A percentile compares a stretch with the other conserved stretches of the same genome.
These are phyloP conservation scores for Aspergillus nanangensis DNA, from an alignment of 495 filamentous ascomycete species.

Conservation along the genomic window DNA sequence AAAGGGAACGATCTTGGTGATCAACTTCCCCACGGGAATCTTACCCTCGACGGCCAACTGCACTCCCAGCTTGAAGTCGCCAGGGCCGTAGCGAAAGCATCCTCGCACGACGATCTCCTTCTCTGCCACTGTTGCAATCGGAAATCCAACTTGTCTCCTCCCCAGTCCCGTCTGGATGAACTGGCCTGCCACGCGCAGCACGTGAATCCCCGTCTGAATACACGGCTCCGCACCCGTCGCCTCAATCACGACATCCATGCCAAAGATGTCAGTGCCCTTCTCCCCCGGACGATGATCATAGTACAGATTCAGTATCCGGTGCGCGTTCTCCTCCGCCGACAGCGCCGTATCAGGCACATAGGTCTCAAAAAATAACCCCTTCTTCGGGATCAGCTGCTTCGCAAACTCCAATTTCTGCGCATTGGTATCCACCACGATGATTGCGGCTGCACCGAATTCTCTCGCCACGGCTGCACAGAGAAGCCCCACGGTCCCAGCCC, in stretches of 20 bases:
- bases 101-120: slow-evolving; percentile 82
- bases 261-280: slow-evolving; percentile 15
- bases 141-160: slow-evolving; percentile 69
- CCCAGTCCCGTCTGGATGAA: slow-evolving; percentile 89
- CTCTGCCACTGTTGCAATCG: slow-evolving; percentile 72
- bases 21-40: slow-evolving; percentile 66
- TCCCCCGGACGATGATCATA: slow-evolving; percentile 4
- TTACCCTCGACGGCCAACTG: slow-evolving; percentile 59
- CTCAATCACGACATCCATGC: slow-evolving; percentile 79
- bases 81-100: slow-evolving; percentile 76
- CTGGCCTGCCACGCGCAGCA: slow-evolving; percentile 64
- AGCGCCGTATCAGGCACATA: background rate
- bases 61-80: slow-evolving; percentile 76
- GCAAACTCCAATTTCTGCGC: slow-evolving; percentile 64
- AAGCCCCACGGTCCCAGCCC: slow-evolving; percentile 80
- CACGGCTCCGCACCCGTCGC: slow-evolving; percentile 74
- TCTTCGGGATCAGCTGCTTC: background rate
- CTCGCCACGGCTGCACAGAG: slow-evolving; percentile 76
- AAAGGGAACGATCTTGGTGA: slow-evolving; percentile 67
- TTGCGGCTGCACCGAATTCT: slow-evolving; percentile 67
- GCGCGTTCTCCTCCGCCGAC: slow-evolving; percentile 35
- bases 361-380: background rate
- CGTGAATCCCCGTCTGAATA: slow-evolving; percentile 70
- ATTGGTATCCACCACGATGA: slow-evolving; percentile 76
- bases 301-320: slow-evolving; percentile 18